Percentiles rank a stretch among this genome's conserved stretches.
Conservation (phyloP, 768 basidiomycete species). For the Daedaleopsis sinensis region DNA sequence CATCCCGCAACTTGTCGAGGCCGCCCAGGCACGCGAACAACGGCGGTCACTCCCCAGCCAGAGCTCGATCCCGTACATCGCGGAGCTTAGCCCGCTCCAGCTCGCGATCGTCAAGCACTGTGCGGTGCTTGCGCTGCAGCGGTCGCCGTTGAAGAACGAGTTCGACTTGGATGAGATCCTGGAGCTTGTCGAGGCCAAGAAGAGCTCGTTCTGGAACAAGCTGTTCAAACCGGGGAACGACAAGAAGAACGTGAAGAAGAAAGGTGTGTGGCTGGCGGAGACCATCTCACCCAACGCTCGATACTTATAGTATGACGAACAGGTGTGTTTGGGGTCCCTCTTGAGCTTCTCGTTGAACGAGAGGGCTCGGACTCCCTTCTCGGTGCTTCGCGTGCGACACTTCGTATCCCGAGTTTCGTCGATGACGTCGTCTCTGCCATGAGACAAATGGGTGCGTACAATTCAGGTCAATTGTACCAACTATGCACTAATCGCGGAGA, state of each 20-base stretch:
- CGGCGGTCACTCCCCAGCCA: slow-evolving; percentile 81
- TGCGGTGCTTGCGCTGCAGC: slow-evolving; percentile 78
- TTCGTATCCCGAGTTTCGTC: slow-evolving; percentile 95
- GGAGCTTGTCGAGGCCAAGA: slow-evolving; percentile 91
- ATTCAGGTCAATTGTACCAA: neutral
- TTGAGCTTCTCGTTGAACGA: slow-evolving; percentile 90
- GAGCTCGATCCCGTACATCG: slow-evolving; percentile 80
- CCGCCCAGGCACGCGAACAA: slow-evolving; percentile 87
- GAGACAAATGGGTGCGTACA: slow-evolving; percentile 92
- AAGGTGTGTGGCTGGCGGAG: slow-evolving; percentile 52
- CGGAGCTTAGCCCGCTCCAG: slow-evolving; percentile 83
- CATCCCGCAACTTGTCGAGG: slow-evolving; percentile 91
- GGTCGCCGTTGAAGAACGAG: slow-evolving; percentile 77
- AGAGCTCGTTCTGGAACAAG: slow-evolving; percentile 95
- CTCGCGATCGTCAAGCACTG: slow-evolving; percentile 90
- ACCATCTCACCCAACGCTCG: slow-evolving; percentile 2
- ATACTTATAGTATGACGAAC: neutral
- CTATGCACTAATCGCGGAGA: slow-evolving; percentile 3
- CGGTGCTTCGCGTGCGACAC: slow-evolving; percentile 81
- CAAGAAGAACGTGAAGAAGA: slow-evolving; percentile 91
- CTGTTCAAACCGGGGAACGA: slow-evolving; percentile 83
- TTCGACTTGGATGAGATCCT: slow-evolving; percentile 92
- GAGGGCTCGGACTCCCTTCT: slow-evolving; percentile 95
- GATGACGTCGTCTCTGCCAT: slow-evolving; percentile 98
- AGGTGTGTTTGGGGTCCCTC: slow-evolving; percentile 93